A percentile compares a stretch with the other conserved stretches of the same genome.
Conservation (phyloP, 768 basidiomycete genomes). For the Russula olivacea region DNA sequence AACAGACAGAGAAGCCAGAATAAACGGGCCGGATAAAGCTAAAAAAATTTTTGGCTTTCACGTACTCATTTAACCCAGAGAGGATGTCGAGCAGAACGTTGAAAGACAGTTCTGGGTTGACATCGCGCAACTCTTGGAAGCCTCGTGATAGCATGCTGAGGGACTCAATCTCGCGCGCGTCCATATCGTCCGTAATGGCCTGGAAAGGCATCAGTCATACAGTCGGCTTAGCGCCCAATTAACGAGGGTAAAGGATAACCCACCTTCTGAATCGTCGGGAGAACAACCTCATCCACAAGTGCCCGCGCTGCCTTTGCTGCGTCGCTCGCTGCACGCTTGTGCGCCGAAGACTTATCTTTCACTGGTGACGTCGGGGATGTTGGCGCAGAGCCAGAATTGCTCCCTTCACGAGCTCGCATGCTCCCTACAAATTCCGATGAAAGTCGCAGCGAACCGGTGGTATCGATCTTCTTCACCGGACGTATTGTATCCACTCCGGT, state of each 20-base stretch:
- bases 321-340: constrained; percentile 51
- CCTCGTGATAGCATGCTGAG: constrained; percentile 86
- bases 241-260: constrained; percentile 31
- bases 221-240: constrained; percentile 33
- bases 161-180: constrained; percentile 81
- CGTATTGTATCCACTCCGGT: constrained; percentile 86
- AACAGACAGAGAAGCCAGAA: constrained; percentile 10
- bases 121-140: constrained; percentile 77
- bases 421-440: constrained; percentile 81
- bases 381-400: constrained; percentile 31
- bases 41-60: constrained; percentile 23
- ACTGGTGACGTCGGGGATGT: constrained; percentile 46
- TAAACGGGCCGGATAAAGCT: neutral
- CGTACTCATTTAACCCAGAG: constrained; percentile 86
- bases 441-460: constrained; percentile 63
- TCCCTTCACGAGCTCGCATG: constrained; percentile 49
- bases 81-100: constrained; percentile 85
- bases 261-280: constrained; percentile 74
- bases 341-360: constrained; percentile 34
- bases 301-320: constrained; percentile 55
- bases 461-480: constrained; percentile 89
- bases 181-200: constrained; percentile 79
- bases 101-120: constrained; percentile 82
- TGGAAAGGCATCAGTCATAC: constrained; percentile 28
- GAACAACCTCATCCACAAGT: constrained; percentile 78